Evolutionary conservation across 225 moss, liverwort and hornwort genomes (phyloP).

Genomic region (Sphagnum tenellum): DNA sequence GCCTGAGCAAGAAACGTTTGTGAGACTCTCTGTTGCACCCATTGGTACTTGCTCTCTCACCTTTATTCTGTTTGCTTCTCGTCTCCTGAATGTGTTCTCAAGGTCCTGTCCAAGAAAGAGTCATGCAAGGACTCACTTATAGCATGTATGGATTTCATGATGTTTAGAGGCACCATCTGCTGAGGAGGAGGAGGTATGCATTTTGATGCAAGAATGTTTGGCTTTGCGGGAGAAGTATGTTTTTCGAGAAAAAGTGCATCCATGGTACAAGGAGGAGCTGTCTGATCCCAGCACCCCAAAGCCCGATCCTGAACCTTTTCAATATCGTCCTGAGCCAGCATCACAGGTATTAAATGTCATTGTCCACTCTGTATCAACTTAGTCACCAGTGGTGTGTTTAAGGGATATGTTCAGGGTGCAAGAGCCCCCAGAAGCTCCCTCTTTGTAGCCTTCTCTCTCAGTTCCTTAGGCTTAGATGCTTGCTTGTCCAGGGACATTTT

Average conservation of each 20-base stretch:
- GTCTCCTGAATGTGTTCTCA: neutral
- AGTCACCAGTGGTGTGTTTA: no score
- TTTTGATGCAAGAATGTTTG: constrained; percentile 73
- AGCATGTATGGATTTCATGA: no score
- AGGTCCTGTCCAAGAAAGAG: neutral
- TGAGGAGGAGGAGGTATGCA: constrained; percentile 89
- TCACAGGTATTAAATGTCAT: constrained; percentile 35
- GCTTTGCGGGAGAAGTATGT: constrained; percentile 70
- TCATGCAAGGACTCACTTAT: no score
- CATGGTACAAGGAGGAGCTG: constrained; percentile 54
- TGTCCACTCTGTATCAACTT: neutral
- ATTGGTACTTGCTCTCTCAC: constrained; percentile 27
- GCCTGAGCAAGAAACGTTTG: constrained; percentile 86
- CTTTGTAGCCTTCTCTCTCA: no score
- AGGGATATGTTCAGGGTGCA: no score
- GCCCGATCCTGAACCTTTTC: constrained; percentile 45
- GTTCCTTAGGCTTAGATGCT: no score
- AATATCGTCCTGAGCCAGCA: constrained; percentile 49
- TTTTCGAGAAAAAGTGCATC: constrained; percentile 65
- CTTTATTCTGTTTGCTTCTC: neutral
- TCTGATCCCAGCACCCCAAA: constrained; percentile 20
- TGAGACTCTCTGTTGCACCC: constrained; percentile 78
- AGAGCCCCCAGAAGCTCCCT: no score
- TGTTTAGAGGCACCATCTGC: constrained; percentile 62
- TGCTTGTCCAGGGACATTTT: no score